These are phyloP conservation scores for Leishmania turanica DNA, from an alignment of 208 protist genomes.

Conservation along the genomic window DNA sequence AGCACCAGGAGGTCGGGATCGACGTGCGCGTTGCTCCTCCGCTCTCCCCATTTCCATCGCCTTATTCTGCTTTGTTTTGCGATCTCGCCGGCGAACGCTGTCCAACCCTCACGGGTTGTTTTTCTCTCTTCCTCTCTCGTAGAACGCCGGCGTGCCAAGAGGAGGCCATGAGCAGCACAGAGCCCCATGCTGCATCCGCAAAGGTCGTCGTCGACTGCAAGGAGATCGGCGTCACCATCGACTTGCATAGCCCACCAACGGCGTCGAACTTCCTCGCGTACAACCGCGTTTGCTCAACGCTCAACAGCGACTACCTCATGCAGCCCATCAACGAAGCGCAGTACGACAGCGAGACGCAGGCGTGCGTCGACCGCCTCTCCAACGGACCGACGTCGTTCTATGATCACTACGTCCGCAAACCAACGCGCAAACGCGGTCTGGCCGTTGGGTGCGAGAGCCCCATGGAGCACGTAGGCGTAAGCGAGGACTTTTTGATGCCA, in stretches of 20 bases:
- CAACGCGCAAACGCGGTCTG: slow-evolving; percentile 51
- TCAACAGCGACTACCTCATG: slow-evolving; percentile 65
- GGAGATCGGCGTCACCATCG: slow-evolving; percentile 40
- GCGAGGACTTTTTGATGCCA: slow-evolving; percentile 40
- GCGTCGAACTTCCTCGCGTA: slow-evolving; percentile 55
- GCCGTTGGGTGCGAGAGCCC: slow-evolving; percentile 44
- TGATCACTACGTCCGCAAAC: slow-evolving; percentile 54
- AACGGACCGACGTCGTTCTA: slow-evolving; percentile 53
- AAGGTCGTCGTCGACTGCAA: slow-evolving; percentile 29
- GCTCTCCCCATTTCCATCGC: background rate
- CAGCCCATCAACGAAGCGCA: slow-evolving; percentile 74
- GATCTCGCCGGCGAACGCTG: background rate
- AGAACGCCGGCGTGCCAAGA: background rate
- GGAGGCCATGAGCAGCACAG: slow-evolving; percentile 4
- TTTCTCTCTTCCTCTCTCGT: background rate
- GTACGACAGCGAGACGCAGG: slow-evolving; percentile 79
- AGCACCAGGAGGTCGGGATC: background rate
- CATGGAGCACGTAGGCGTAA: slow-evolving; percentile 25
- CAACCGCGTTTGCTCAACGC: slow-evolving; percentile 45
- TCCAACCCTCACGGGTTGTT: background rate
- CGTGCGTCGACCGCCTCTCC: slow-evolving; percentile 51
- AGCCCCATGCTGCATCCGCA: slow-evolving; percentile 3
- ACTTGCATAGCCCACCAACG: slow-evolving; percentile 43
- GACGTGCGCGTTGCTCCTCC: background rate
- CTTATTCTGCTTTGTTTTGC: background rate